A percentile compares a stretch with the other conserved stretches of the same genome.
phyloP scores from a whole-genome alignment of 2,329 filamentous ascomycete genomes.

The Sphaerulina musiva region DNA sequence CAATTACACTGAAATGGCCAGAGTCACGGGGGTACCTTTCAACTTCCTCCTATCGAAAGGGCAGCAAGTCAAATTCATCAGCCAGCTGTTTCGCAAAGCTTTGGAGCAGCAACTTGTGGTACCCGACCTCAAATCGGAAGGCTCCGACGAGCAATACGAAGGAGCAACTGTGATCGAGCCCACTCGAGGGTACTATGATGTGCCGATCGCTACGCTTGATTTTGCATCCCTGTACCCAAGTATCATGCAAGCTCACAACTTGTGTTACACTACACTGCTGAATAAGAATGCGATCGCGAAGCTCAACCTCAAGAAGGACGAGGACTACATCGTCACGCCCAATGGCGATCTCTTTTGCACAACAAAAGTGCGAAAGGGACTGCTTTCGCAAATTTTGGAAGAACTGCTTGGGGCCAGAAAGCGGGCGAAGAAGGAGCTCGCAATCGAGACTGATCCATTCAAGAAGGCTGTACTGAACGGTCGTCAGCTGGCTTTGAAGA shows the following conservation, averaged over 20 bases:
- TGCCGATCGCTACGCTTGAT: slow-evolving; percentile 93
- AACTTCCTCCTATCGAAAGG: slow-evolving; percentile 86
- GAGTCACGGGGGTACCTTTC: slow-evolving; percentile 97
- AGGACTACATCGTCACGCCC: slow-evolving; percentile 94
- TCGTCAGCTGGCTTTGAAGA: slow-evolving; percentile 89
- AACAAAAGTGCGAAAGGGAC: slow-evolving; percentile 76
- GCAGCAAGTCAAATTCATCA: slow-evolving; percentile 96
- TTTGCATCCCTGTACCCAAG: slow-evolving; percentile 97
- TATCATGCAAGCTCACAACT: slow-evolving; percentile 97
- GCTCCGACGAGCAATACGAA: slow-evolving; percentile 81
- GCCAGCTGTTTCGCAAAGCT: slow-evolving; percentile 92
- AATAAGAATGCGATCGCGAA: slow-evolving; percentile 72
- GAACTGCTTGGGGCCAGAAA: slow-evolving; percentile 89
- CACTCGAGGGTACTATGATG: slow-evolving; percentile 84
- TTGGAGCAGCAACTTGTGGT: slow-evolving; percentile 90
- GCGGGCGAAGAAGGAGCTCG: slow-evolving; percentile 84
- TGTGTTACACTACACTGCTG: slow-evolving; percentile 92
- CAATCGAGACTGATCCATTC: slow-evolving; percentile 85
- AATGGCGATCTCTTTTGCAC: slow-evolving; percentile 93
- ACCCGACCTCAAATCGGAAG: slow-evolving; percentile 69
- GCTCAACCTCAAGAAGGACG: slow-evolving; percentile 71
- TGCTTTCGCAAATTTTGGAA: slow-evolving; percentile 91
- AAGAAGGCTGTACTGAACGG: slow-evolving; percentile 97
- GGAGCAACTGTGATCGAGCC: slow-evolving; percentile 98
- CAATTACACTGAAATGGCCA: slow-evolving; percentile 99